Percentiles rank a stretch among this genome's conserved stretches.
phyloP scores from a whole-genome alignment of 805 yeast genomes.

The Candida vaughaniae region DNA sequence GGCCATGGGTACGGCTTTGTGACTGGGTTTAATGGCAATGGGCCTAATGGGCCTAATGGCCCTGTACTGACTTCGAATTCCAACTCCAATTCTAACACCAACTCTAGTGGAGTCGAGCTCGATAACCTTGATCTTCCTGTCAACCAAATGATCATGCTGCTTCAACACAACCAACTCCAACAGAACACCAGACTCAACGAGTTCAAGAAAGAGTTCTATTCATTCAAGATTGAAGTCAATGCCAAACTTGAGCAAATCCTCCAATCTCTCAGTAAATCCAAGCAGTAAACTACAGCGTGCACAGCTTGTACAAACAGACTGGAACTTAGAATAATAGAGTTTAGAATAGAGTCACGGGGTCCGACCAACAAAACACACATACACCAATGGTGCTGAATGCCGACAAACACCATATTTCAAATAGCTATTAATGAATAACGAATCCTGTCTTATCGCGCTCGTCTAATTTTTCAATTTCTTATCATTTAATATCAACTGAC shows the following conservation, averaged over 20 bases:
- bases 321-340: too few relatives aligned
- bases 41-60: too few relatives aligned
- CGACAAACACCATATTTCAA: too few relatives aligned
- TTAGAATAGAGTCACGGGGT: too few relatives aligned
- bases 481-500: neutral
- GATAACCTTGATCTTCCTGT: neutral
- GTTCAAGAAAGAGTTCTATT: conserved; percentile 12
- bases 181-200: conserved; percentile 11
- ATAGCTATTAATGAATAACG: conserved; percentile 3
- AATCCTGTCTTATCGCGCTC: conserved; percentile 1
- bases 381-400: too few relatives aligned
- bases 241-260: conserved; percentile 11
- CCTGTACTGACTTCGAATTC: neutral
- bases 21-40: too few relatives aligned
- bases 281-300: neutral
- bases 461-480: neutral
- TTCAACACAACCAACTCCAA: conserved; percentile 8
- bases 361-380: too few relatives aligned
- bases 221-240: conserved; percentile 12
- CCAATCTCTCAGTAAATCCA: conserved; percentile 1
- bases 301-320: too few relatives aligned
- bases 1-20: too few relatives aligned
- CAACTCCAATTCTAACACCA: neutral
- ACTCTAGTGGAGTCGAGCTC: neutral
- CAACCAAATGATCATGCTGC: conserved; percentile 1